phyloP scores from a whole-genome alignment of 1,284 basidiomycete species.

The Trametes versicolor region DNA sequence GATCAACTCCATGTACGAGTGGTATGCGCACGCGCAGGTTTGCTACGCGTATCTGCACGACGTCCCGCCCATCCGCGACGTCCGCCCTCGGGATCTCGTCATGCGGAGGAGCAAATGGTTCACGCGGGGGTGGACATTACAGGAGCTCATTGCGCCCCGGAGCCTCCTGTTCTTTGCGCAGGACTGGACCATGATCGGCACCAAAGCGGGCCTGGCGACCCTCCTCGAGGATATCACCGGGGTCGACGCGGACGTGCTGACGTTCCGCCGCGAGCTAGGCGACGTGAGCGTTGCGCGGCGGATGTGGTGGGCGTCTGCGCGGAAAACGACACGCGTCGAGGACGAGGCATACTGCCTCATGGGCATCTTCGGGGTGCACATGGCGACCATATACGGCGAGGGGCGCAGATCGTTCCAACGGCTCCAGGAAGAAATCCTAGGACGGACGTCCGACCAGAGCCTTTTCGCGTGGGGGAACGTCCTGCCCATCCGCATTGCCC shows the following conservation, averaged over 20 bases:
- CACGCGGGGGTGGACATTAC: conserved; percentile 33
- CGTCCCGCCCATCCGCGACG: conserved; percentile 7
- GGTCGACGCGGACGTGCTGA: conserved; percentile 31
- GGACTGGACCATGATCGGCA: conserved; percentile 30
- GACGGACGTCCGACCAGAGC: conserved; percentile 32
- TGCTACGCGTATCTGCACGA: conserved; percentile 18
- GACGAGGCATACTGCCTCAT: conserved; percentile 33
- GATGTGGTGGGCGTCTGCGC: conserved; percentile 31
- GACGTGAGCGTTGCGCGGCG: conserved; percentile 33
- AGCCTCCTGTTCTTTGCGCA: conserved; percentile 26
- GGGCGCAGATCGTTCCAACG: conserved; percentile 27
- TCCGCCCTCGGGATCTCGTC: neutral
- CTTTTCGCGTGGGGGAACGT: conserved; percentile 32
- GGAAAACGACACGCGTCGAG: conserved; percentile 29
- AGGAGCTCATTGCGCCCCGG: conserved; percentile 33
- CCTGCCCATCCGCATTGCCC: conserved; percentile 20
- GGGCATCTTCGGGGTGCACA: conserved; percentile 33
- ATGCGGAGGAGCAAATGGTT: conserved; percentile 28
- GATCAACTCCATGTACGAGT: conserved; percentile 32
- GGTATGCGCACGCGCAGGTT: conserved; percentile 21
- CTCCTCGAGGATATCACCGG: conserved; percentile 31
- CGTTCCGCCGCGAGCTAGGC: conserved; percentile 25
- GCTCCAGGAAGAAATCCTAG: conserved; percentile 33
- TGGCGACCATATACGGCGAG: conserved; percentile 33
- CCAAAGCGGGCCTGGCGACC: conserved; percentile 28